Evolutionary conservation across 2,329 filamentous ascomycete genomes (phyloP).

Genomic region (Pseudogymnoascus sp.): DNA sequence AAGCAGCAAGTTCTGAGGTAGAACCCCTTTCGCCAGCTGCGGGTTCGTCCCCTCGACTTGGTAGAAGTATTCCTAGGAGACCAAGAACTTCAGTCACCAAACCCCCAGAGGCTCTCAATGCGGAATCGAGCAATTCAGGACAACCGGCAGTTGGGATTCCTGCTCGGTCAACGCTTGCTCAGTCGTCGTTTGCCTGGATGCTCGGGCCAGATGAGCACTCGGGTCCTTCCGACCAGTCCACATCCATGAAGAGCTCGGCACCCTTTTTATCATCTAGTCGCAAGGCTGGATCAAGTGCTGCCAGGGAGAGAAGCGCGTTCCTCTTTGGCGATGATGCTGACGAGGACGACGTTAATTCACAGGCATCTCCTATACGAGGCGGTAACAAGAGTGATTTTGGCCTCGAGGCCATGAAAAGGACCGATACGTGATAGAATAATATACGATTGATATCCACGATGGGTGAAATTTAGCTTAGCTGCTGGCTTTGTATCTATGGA

Average conservation of each 20-base stretch:
- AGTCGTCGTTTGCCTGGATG: constrained; percentile 77
- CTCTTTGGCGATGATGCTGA: constrained; percentile 28
- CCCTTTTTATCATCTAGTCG: constrained; percentile 25
- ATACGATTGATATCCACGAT: background rate
- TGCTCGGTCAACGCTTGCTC: constrained; percentile 58
- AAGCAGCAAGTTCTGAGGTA: background rate
- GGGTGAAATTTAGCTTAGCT: background rate
- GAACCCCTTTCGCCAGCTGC: background rate
- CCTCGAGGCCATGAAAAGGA: constrained; percentile 21
- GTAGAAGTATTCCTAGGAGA: background rate
- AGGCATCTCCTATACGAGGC: constrained; percentile 15
- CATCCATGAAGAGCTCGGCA: constrained; percentile 23
- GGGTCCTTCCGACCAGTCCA: constrained; percentile 17
- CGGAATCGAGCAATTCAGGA: background rate
- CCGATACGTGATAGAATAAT: background rate
- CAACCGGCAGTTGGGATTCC: constrained; percentile 40
- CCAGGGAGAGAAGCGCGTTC: constrained; percentile 29
- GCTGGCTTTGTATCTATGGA: background rate
- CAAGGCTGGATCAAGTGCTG: constrained; percentile 20
- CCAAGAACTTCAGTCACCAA: background rate
- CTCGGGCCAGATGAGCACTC: constrained; percentile 41
- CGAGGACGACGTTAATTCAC: constrained; percentile 16
- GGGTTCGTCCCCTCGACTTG: background rate
- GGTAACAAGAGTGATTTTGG: constrained; percentile 25
- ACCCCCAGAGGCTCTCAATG: background rate